Percentiles rank a stretch among this genome's conserved stretches.
phyloP scores from a whole-genome alignment of 2,329 filamentous ascomycete genomes.

The Dendryphion nanum region DNA sequence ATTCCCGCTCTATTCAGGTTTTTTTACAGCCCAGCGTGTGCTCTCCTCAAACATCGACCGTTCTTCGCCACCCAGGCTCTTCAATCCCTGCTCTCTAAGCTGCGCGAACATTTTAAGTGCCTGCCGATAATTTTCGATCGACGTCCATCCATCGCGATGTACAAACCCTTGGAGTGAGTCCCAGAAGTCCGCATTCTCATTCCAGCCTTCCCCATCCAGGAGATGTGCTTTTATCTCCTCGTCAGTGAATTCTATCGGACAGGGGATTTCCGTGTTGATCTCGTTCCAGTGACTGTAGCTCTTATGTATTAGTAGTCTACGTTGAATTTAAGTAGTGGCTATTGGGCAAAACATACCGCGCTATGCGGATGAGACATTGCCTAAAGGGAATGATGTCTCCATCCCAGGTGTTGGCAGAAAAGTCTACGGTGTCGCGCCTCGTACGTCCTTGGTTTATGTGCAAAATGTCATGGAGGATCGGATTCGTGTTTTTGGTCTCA shows the following conservation, averaged over 20 bases:
- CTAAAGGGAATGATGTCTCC: conserved; percentile 31
- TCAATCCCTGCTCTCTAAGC: conserved; percentile 32
- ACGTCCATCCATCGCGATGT: conserved; percentile 39
- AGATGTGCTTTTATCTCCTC: conserved; percentile 17
- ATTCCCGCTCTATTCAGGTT: too few species aligned
- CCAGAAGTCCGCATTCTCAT: conserved; percentile 37
- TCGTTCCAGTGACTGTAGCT: conserved; percentile 27
- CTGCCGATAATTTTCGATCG: conserved; percentile 35
- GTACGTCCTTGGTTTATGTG: conserved; percentile 21
- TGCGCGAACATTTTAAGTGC: conserved; percentile 36
- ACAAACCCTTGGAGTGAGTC: conserved; percentile 34
- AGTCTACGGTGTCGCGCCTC: conserved; percentile 26
- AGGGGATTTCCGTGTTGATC: conserved; percentile 23
- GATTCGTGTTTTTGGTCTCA: conserved; percentile 26
- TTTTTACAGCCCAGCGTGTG: conserved; percentile 12
- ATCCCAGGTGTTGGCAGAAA: conserved; percentile 31
- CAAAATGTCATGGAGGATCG: conserved; percentile 22
- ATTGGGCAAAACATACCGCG: conserved; percentile 22
- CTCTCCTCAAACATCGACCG: conserved; percentile 27
- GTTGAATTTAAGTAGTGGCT: conserved; percentile 10
- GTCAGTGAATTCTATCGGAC: conserved; percentile 25
- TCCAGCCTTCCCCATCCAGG: conserved; percentile 26
- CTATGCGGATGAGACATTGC: conserved; percentile 30
- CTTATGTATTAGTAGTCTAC: conserved; percentile 9
- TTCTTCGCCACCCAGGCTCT: conserved; percentile 30